Evolutionary conservation across 257 asterid genomes (phyloP).

Genomic region (Pogostemon cablin): DNA sequence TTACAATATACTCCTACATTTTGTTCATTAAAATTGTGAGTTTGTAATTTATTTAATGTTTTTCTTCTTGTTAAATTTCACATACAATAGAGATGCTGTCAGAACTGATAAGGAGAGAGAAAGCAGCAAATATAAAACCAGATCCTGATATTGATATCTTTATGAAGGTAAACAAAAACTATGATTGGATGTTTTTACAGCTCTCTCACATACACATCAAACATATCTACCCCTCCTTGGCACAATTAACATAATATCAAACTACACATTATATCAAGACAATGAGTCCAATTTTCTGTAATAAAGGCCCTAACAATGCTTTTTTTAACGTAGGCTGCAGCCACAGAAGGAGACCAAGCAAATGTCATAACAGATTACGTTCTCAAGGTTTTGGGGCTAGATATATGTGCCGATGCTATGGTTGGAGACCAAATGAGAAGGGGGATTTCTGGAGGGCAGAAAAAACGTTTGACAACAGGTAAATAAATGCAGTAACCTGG

Average conservation of each 20-base stretch:
- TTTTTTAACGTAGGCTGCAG: conserved; percentile 40
- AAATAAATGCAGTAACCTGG: not conserved
- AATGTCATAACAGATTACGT: conserved; percentile 45
- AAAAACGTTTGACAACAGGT: conserved; percentile 53
- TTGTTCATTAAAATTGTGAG: not conserved
- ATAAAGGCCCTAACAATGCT: not conserved
- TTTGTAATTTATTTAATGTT: not conserved
- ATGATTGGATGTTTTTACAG: not conserved
- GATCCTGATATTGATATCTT: conserved; percentile 48
- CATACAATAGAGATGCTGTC: conserved; percentile 58
- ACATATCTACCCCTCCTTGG: not conserved
- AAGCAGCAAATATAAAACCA: conserved; percentile 49
- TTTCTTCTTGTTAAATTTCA: not conserved
- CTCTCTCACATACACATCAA: no score
- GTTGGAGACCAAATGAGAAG: conserved; percentile 48
- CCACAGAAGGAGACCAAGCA: conserved; percentile 47
- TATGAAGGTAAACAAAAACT: conserved; percentile 44
- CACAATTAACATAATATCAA: not conserved
- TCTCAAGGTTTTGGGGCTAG: conserved; percentile 49
- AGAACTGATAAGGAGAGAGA: conserved; percentile 49
- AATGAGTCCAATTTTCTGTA: not conserved
- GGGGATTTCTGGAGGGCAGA: conserved; percentile 57
- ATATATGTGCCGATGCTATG: conserved; percentile 48
- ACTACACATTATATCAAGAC: not conserved
- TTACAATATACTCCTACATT: not conserved